Base-by-base conservation (phyloP, 139 green algal species). In the Eudorina sp. region DNA sequence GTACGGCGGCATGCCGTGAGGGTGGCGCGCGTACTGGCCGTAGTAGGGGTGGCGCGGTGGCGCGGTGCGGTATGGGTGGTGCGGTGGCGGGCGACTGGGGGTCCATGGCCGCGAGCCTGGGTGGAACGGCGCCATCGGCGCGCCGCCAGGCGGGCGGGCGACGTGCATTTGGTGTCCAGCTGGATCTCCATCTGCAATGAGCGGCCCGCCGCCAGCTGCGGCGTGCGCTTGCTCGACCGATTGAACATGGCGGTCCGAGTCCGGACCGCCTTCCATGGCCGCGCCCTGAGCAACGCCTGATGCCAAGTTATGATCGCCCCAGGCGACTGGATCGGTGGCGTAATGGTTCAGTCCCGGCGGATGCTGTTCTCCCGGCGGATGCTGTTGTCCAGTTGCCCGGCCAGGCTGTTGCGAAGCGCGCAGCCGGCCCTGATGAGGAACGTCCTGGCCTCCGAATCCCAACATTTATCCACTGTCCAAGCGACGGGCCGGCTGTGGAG, bases 61-160 rank as follows among this genome's bases (percentile, higher is more conserved):
- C 8, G 46, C 53, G 36, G 13, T 38, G 53, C 77, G 53, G 36
- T 84, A 84, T 21, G 77, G 53, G 45, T 81, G 73, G 73, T 81
- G 43, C 7, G 73, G 73, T 62, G 73, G 73, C 73, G 73, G 73
- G 73, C 73, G 73, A 45, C 9, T 29, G 29, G n/a, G n/a, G n/a
- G 73, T 9, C 73, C 73, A 81, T 16, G 36, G 3, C 27, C 73
- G 73, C n/a, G 38, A n/a, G n/a, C n/a, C 2, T 6, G 66, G 66
- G 46, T 75, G 66, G 36, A 75, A 75, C 16, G 66, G 16, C 16
- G 66, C 3, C 6, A 72, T 11, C 38, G 66, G 66, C 2, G 66
- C 66, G n/a, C 66, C 31, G 19, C 19, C 31, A 18, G 66, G 36
- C 19, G 38, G 14, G n/a, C 66, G 66, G 34, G 19, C 66, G 11